Evolutionary conservation across 73 alveolate species (phyloP), one percentile per base, ranked within the genome.

Genomic region (Blepharisma japonicum): DNA sequence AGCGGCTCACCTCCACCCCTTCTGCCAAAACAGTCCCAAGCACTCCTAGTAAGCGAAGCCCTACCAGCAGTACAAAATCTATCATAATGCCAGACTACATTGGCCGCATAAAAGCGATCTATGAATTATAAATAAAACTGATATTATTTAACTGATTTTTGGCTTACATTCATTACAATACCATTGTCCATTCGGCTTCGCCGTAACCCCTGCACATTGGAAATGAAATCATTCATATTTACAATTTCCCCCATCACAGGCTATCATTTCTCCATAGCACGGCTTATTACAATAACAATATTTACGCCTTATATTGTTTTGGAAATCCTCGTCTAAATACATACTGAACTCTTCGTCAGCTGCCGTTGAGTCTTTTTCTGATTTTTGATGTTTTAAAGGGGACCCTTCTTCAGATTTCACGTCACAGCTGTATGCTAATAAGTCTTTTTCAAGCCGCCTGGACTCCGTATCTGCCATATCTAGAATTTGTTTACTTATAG

Each of bases 161-260:
- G 42, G 42, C 42, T 32, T 32, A 14, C 85, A 78, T 49, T 27
- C 49, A 14, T 78, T 39, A 72, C 96, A 90, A 79, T 78, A 90
- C 96, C 96, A 90, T 82, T 79, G 71, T 56, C 89, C 90, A 67
- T 78, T 86, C 0, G 96, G 96, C 77, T 79, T 83, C 68, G 88
- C 78, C 68, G 71, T 86, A 6, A 90, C 71, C 39, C 94, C 94
- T 6, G 86, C 96, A 68, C 96, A 90, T 86, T 87, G 92, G 67
- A 90, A 86, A 74, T 90, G 96, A 83, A 90, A 90, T 94, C 96
- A 90, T 87, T 86, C 94, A 80, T 84, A 86, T 72, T 87, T 83
- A 61, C 96, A 90, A 14, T 56, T 83, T 11, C 94, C 94, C 68
- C 86, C 87, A 74, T 90, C 96, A 71, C 96, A 90, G 68, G 87